Evolutionary conservation across 1,284 basidiomycete species (phyloP).

Genomic region (Cryptococcus depauperatus): DNA sequence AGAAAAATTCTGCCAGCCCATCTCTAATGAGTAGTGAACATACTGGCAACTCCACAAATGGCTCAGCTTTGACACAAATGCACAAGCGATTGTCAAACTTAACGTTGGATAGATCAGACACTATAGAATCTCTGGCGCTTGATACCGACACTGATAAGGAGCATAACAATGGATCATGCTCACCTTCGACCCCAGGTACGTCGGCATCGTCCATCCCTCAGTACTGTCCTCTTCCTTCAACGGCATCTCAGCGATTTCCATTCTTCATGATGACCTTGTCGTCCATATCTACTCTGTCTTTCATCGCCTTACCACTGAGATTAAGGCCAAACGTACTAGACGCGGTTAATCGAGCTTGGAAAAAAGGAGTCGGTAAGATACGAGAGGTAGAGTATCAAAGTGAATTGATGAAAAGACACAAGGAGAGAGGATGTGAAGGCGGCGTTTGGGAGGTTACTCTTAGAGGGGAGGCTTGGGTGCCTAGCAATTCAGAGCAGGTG

Average conservation of each 20-base stretch:
- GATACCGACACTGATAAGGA: constrained; percentile 8
- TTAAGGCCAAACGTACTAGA: constrained; percentile 30
- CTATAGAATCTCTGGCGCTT: constrained; percentile 21
- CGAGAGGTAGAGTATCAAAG: constrained; percentile 34
- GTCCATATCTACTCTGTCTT: constrained; percentile 31
- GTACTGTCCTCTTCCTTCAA: constrained; percentile 34
- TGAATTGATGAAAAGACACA: constrained; percentile 36
- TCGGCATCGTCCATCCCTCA: constrained; percentile 21
- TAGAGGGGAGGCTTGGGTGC: constrained; percentile 37
- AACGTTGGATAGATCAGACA: constrained; percentile 22
- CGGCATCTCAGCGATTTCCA: constrained; percentile 21
- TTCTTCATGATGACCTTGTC: constrained; percentile 39
- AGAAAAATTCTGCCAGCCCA: constrained; percentile 5
- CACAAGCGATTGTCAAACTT: constrained; percentile 18
- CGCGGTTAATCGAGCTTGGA: constrained; percentile 33
- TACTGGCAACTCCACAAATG: background rate
- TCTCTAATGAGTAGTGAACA: constrained; percentile 3
- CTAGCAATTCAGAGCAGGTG: constrained; percentile 34
- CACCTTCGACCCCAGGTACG: constrained; percentile 26
- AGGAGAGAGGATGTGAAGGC: constrained; percentile 37
- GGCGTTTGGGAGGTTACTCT: constrained; percentile 41
- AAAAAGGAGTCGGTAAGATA: constrained; percentile 25
- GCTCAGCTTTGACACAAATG: constrained; percentile 3
- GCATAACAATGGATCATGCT: background rate
- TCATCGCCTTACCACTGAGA: constrained; percentile 32